Conservation (phyloP, 1,284 basidiomycete genomes). For the Mrakiaceae sp. region DNA sequence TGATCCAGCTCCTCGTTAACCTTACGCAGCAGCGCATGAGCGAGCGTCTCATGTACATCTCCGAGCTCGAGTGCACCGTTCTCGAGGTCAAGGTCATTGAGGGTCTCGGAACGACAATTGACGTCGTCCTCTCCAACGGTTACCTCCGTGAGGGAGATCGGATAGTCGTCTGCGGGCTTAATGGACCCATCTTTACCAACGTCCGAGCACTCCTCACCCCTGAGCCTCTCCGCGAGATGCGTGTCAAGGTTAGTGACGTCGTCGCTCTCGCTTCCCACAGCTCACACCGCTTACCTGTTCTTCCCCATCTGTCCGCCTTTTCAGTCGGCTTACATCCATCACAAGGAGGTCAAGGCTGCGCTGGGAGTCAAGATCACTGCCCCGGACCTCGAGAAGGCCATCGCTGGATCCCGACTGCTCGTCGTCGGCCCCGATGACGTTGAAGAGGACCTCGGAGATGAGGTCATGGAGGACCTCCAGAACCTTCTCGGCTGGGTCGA, state of each 20-base stretch:
- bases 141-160: constrained; percentile 83
- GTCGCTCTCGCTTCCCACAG: neutral
- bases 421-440: constrained; percentile 90
- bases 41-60: constrained; percentile 93
- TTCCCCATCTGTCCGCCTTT: constrained; percentile 2
- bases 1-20: constrained; percentile 97
- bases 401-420: constrained; percentile 88
- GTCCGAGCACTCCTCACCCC: constrained; percentile 90
- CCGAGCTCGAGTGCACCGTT: constrained; percentile 97
- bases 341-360: constrained; percentile 96
- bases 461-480: constrained; percentile 94
- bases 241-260: constrained; percentile 62
- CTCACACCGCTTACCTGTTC: constrained; percentile 4
- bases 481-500: constrained; percentile 83
- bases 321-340: constrained; percentile 90
- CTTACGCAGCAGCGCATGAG: constrained; percentile 98
- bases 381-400: constrained; percentile 96
- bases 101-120: constrained; percentile 95
- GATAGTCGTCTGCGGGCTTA: constrained; percentile 94
- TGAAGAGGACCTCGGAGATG: constrained; percentile 86
- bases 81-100: constrained; percentile 99
- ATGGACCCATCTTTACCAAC: constrained; percentile 95
- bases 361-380: constrained; percentile 95
- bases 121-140: constrained; percentile 94
- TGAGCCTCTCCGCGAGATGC: constrained; percentile 89